Evolutionary conservation across 2,329 filamentous ascomycete genomes (phyloP).

Genomic region (Diplodia seriata): DNA sequence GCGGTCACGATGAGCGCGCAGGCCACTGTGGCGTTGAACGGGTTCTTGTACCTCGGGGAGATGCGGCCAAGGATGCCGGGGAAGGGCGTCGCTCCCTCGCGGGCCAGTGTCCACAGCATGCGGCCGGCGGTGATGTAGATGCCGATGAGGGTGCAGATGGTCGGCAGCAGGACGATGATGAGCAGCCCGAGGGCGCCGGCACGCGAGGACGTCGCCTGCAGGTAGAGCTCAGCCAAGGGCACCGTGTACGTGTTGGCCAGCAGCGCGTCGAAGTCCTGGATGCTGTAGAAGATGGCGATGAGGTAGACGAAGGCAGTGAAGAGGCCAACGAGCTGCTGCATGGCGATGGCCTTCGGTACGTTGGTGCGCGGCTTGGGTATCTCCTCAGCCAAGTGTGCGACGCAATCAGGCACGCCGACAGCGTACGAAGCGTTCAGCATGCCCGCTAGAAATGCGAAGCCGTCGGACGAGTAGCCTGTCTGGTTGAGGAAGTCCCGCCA

Average conservation of each 20-base stretch:
- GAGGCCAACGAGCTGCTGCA: conserved; percentile 48
- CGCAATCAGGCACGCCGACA: conserved; percentile 70
- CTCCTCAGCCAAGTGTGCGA: conserved; percentile 66
- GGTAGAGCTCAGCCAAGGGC: conserved; percentile 72
- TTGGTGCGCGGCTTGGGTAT: conserved; percentile 45
- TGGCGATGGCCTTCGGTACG: conserved; percentile 51
- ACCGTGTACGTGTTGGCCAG: conserved; percentile 59
- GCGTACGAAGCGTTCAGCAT: conserved; percentile 74
- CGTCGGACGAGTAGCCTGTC: conserved; percentile 57
- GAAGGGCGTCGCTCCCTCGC: conserved; percentile 65
- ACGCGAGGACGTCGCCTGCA: conserved; percentile 52
- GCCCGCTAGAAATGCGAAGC: conserved; percentile 69
- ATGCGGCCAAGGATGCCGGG: conserved; percentile 57
- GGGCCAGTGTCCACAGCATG: conserved; percentile 67
- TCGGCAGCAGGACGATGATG: conserved; percentile 62
- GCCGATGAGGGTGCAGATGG: conserved; percentile 60
- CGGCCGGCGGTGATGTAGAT: conserved; percentile 68
- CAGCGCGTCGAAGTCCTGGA: conserved; percentile 64
- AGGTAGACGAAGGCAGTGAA: conserved; percentile 48
- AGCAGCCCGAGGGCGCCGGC: conserved; percentile 54
- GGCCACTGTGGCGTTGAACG: conserved; percentile 63
- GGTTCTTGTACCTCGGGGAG: conserved; percentile 55
- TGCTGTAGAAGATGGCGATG: conserved; percentile 60
- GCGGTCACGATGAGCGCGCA: conserved; percentile 60
- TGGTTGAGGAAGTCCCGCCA: conserved; percentile 57